Base-by-base conservation (phyloP, 164 flowering plant species). In the Chimonanthus praecox region DNA sequence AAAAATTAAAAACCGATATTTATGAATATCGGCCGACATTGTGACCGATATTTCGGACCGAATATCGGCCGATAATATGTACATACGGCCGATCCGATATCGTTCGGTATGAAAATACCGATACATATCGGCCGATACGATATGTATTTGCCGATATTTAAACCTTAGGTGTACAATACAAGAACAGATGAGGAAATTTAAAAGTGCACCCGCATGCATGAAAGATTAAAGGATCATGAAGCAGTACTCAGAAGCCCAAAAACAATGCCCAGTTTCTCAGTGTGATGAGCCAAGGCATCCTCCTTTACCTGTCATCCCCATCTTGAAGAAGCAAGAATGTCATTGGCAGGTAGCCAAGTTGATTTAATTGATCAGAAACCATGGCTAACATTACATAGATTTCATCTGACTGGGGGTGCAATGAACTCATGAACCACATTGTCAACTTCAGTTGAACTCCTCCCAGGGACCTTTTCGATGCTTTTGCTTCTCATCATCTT, bases 241-340 rank as follows among this genome's bases (percentile, higher is more conserved):
- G 69, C 68, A 18, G 74, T 80, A 47, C 64, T 80, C 58, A 84
- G 72, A 43, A 82, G 80, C 68, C 82, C 83, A 67, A 74, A 84
- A 11, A 83, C 85, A 64, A 82, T 77, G 6, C 85, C 87, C 46
- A 84, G 71, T 78, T 81, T 82, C 77, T 84, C 82, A 67, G 84
- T 79, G 60, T 84, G 87, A 78, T 76, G 69, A 76, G 76, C 72
- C 49, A 76, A 67, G 49, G 44, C 75, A n/a, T 67, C 43, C 45
- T 74, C 78, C 61, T 81, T 79, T 63, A 67, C 74, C 72, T 76
- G 72, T 44, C 81, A 50, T 76, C 73, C 67, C 80, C 43, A 54
- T 80, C 76, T 70, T 73, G 80, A 15, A 82, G 61, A 58, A 80
- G 74, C n/a, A 73, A 63, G 44, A 72, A 58, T n/a, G 74, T 68